Evolutionary conservation across 148 eudicot genomes (phyloP), one percentile per base, ranked within the genome.

Genomic region (Heliosperma pusillum): DNA sequence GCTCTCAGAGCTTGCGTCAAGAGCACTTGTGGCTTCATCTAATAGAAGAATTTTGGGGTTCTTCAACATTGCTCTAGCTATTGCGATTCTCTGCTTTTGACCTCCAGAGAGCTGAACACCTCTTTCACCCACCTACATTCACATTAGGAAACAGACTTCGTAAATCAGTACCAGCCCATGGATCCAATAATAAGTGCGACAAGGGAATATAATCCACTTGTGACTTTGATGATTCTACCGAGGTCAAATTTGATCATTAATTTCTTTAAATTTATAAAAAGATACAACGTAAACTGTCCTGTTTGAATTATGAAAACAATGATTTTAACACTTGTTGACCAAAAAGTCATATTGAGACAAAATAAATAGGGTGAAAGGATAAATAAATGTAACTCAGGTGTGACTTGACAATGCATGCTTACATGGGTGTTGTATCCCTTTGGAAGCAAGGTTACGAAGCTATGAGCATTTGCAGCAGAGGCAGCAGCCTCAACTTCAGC

Each of bases 31-130:
- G 64, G 99, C 99, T 82, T 96, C 99, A 10, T 96, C 99, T 26
- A 96, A 90, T 45, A 96, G 92, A 58, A 96, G 99, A 62, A 96
- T 92, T 75, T 92, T 96, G 0, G 97, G 99, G 84, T 96, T 82
- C 80, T 96, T 96, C 57, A 96, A 80, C 99, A 96, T 96, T 26
- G 99, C 99, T 81, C 99, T 86, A n/a, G 99, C 99, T 21, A 96
- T 96, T 11, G 97, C 97, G 25, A 96, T 92, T 80, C 99, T 89
- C 81, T 96, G 99, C 66, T 96, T 96, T 71, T 96, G 97, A 27
- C 99, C 99, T 66, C 99, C 99, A 0, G 99, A 96, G 47, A 96
- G 97, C 75, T 96, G 99, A 80, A 92, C 88, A 11, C 99, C 99
- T 60, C 97, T 92, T 82, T 96, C 97, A 56, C 99, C 99, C 42